Conservation (phyloP, 805 yeast species). For the Myxozyma vanderwaltii region DNA sequence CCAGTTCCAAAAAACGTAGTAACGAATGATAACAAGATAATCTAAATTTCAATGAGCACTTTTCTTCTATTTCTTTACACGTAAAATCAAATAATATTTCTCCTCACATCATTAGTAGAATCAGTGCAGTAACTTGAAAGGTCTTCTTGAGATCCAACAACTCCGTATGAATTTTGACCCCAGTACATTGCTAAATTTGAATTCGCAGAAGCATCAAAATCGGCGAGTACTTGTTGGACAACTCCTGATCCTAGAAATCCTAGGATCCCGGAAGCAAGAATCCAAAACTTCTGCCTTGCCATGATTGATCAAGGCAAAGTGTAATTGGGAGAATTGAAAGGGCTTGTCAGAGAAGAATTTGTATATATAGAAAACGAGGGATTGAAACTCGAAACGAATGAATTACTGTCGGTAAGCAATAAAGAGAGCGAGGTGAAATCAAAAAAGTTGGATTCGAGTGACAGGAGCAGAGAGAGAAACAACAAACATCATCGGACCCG, state of each 20-base stretch:
- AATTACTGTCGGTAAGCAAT: too few species aligned
- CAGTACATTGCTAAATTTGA: conserved; percentile 77
- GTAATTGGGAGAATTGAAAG: too few species aligned
- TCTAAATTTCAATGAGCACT: conserved; percentile 57
- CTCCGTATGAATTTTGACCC: conserved; percentile 83
- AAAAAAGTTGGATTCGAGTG: too few species aligned
- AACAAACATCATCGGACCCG: too few species aligned
- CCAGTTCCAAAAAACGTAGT: conserved; percentile 53
- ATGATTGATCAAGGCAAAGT: not conserved
- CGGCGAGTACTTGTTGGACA: conserved; percentile 11
- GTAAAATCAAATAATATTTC: conserved; percentile 50
- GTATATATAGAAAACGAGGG: too few species aligned
- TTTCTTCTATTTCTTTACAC: conserved; percentile 11
- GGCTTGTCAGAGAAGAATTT: too few species aligned
- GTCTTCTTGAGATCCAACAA: conserved; percentile 43
- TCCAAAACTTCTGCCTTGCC: not conserved
- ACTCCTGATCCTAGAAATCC: not conserved
- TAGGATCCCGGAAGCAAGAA: not conserved
- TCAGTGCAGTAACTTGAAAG: conserved; percentile 64
- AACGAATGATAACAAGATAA: conserved; percentile 68
- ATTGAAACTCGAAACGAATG: too few species aligned
- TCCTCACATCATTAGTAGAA: conserved; percentile 67
- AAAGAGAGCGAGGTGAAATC: too few species aligned
- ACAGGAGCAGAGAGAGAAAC: too few species aligned
- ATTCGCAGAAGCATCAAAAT: conserved; percentile 42